Conservation (phyloP, 345 rosid species). For the Citropsis articulata region DNA sequence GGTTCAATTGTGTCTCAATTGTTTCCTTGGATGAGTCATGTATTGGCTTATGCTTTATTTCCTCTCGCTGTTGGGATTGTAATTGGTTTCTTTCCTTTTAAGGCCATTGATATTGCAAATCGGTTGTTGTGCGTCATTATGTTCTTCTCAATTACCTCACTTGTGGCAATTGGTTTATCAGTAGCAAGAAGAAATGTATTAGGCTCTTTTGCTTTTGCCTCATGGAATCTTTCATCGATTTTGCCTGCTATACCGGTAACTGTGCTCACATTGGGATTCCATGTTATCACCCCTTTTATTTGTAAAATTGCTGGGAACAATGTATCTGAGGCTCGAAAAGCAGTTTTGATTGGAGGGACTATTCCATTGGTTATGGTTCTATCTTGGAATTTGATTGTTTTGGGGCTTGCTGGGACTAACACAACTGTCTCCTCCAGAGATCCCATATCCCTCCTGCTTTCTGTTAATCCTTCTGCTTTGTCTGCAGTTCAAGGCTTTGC, state of each 20-base stretch:
- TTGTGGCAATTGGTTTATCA: slow-evolving; percentile 65
- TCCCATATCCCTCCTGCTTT: slow-evolving; percentile 77
- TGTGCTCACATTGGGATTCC: slow-evolving; percentile 86
- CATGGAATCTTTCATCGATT: slow-evolving; percentile 58
- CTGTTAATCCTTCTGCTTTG: slow-evolving; percentile 81
- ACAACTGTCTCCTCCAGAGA: slow-evolving; percentile 38
- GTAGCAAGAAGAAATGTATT: slow-evolving; percentile 69
- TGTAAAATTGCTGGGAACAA: slow-evolving; percentile 74
- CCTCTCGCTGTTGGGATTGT: slow-evolving; percentile 55
- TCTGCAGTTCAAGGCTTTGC: slow-evolving; percentile 89
- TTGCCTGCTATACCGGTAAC: slow-evolving; percentile 83
- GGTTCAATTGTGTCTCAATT: slow-evolving; percentile 75
- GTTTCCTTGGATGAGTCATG: slow-evolving; percentile 65
- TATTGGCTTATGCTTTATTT: slow-evolving; percentile 59
- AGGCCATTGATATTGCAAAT: slow-evolving; percentile 59
- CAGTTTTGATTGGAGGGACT: slow-evolving; percentile 64
- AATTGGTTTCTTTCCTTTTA: slow-evolving; percentile 62
- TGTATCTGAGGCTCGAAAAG: slow-evolving; percentile 64
- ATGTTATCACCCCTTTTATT: slow-evolving; percentile 87
- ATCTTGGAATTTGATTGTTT: slow-evolving; percentile 86
- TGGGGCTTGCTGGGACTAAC: slow-evolving; percentile 67
- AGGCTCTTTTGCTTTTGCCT: slow-evolving; percentile 53
- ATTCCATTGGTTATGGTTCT: slow-evolving; percentile 80
- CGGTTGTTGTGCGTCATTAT: slow-evolving; percentile 65
- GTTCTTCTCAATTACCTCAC: slow-evolving; percentile 69